phyloP scores from a whole-genome alignment of 345 rosid species.

The Rubroshorea leprosula region DNA sequence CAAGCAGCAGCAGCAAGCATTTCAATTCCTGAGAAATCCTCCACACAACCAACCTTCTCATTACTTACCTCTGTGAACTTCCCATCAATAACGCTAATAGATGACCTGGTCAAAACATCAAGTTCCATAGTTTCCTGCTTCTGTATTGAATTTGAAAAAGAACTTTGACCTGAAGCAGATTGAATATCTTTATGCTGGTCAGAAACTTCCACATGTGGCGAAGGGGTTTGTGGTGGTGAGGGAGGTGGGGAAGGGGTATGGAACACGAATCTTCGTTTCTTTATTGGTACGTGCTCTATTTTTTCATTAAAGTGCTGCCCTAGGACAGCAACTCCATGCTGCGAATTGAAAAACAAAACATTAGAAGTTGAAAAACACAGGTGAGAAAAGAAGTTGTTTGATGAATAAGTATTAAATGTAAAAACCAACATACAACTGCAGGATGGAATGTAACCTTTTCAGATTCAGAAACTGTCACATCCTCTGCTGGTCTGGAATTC shows the following conservation, averaged over 20 bases:
- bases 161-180: conserved; percentile 9
- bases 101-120: conserved; percentile 3
- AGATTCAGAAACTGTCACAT: conserved; percentile 31
- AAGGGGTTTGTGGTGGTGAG: conserved; percentile 12
- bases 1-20: conserved; percentile 58
- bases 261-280: conserved; percentile 40
- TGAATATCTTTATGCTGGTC: conserved; percentile 9
- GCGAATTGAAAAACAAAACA: conserved; percentile 18
- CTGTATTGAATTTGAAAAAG: conserved; percentile 1
- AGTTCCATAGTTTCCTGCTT: conserved; percentile 3
- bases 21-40: conserved; percentile 57
- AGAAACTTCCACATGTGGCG: conserved; percentile 16
- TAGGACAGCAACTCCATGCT: conserved; percentile 50
- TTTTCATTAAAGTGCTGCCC: conserved; percentile 43
- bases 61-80: conserved; percentile 12
- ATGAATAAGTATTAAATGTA: not conserved
- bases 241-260: conserved; percentile 24
- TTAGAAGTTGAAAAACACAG: conserved; percentile 1
- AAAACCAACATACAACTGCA: not conserved
- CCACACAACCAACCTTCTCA: conserved; percentile 19
- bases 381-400: no score
- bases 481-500: conserved; percentile 15
- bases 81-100: conserved; percentile 7
- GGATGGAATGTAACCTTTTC: conserved; percentile 37
- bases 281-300: conserved; percentile 41